Evolutionary conservation across 306 rosid genomes (phyloP), one percentile per base, ranked within the genome.

Genomic region (Amphicarpaea edgeworthii): DNA sequence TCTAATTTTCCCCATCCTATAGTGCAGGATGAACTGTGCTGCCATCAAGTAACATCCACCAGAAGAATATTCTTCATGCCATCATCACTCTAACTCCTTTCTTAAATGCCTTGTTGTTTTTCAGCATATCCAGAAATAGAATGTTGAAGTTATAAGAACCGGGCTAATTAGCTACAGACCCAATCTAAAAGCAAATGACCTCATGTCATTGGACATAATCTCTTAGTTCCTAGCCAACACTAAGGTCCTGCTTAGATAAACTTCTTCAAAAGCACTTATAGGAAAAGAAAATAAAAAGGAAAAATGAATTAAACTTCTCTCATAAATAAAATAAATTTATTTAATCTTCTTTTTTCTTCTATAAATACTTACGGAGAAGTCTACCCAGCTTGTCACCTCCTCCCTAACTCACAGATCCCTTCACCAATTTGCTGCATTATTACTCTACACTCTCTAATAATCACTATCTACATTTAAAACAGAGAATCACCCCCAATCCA

Each of bases 51-150:
- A 55, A 23, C 34, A 46, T 53, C 68, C 50, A 47, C 20, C 12
- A 23, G 7, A 68, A 46, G 71, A 57, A 74, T 68, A 34, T 14
- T 9, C 58, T 59, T 20, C 72, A 67, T 3, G n/a, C 47, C 47
- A 16, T 11, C 75, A 73, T 26, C 68, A 20, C 28, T 37, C 37
- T 58, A 65, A 46, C 58, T 41, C 46, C 73, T 47, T 63, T 47
- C 41, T 68, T 68, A 70, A 32, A 67, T 40, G 50, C 58, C 66
- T 50, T 19, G 11, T 5, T 61, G 66, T 55, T 66, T 61, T 80
- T 73, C 64, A 67, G 51, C 50, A 16, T 6, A 16, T 58, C 20
- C 73, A 73, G 62, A n/a, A n/a, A n/a, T n/a, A n/a, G n/a, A 65
- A 46, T 6, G 42, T n/a, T 19, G n/a, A 50, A 16, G 54, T 20